phyloP scores from a whole-genome alignment of 768 basidiomycete species.

The Leucocoprinus sp. region DNA sequence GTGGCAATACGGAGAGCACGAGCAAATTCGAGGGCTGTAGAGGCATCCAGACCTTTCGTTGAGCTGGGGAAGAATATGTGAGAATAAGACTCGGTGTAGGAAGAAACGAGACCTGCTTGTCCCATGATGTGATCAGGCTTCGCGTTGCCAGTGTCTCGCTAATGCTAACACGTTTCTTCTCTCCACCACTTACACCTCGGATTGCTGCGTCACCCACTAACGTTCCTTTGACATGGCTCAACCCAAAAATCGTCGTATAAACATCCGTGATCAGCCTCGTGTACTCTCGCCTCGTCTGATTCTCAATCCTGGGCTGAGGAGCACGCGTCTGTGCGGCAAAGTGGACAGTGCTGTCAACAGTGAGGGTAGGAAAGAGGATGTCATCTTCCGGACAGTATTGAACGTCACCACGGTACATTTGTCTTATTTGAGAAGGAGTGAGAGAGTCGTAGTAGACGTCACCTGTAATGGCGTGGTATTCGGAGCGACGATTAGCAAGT shows the following conservation, averaged over 20 bases:
- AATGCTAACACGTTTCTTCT: conserved; percentile 67
- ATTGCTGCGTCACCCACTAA: conserved; percentile 73
- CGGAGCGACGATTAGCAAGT: conserved; percentile 66
- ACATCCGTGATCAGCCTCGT: conserved; percentile 44
- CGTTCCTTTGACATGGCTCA: conserved; percentile 64
- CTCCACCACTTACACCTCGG: conserved; percentile 67
- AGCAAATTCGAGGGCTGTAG: conserved; percentile 68
- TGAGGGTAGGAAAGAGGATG: conserved; percentile 77
- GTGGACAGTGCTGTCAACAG: conserved; percentile 65
- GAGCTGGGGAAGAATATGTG: conserved; percentile 36
- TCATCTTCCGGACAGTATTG: conserved; percentile 82
- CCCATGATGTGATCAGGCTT: conserved; percentile 63
- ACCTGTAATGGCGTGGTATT: conserved; percentile 62
- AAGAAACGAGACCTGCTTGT: conserved; percentile 44
- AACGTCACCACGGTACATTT: conserved; percentile 71
- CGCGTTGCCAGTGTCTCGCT: conserved; percentile 56
- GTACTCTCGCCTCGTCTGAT: conserved; percentile 33
- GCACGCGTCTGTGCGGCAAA: conserved; percentile 65
- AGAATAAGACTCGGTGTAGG: not conserved
- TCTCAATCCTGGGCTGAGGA: conserved; percentile 44
- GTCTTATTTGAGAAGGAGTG: conserved; percentile 50
- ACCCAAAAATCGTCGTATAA: conserved; percentile 63
- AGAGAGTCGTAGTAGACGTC: conserved; percentile 73
- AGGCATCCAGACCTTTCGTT: conserved; percentile 57
- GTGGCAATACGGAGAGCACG: conserved; percentile 59